Evolutionary conservation across 176 grass and related monocot genomes (phyloP), one percentile per base, ranked within the genome.

Genomic region (Juncus inflexus): DNA sequence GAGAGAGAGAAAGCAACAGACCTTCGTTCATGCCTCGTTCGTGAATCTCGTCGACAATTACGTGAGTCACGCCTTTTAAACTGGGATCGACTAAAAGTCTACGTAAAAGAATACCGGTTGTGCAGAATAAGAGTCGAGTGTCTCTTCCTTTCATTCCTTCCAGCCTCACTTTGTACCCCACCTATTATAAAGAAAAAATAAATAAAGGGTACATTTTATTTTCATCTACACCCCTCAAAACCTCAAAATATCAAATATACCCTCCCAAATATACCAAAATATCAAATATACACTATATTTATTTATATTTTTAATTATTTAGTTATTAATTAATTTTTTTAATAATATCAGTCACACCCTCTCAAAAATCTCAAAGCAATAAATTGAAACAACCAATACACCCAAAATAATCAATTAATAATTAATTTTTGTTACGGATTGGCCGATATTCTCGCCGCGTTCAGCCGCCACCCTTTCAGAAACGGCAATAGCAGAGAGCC

Each of bases 21-120:
- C 94, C 94, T 89, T 99, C 94, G 72, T 99, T 99, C 88, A 99
- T 99, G 75, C 94, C 94, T 47, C 88, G 89, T 75, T 99, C 94
- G 86, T 99, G 94, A 66, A 99, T 99, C 79, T 99, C 94, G 86
- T 99, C 94, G 35, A 92, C 94, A 67, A 99, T 72, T 81, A 99
- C 94, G 81, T 99, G 88, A 37, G 80, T 99, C 73, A 92, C 85
- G 74, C 94, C 94, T 80, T 89, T 92, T 80, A 99, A 78, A 57
- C 63, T 89, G 79, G 85, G 76, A 55, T 99, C 94, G 63, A 99
- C 80, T 67, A 99, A 81, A 75, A 99, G 80, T 77, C 94, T 78
- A 60, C 94, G 84, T 54, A 99, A 60, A 65, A 99, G 89, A 61
- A 99, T 87, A 15, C 94, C 94, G 52, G 94, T 99, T 35, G 94